Evolutionary conservation across 2,329 filamentous ascomycete species (phyloP).

Genomic region (Diaporthe aspalathi): DNA sequence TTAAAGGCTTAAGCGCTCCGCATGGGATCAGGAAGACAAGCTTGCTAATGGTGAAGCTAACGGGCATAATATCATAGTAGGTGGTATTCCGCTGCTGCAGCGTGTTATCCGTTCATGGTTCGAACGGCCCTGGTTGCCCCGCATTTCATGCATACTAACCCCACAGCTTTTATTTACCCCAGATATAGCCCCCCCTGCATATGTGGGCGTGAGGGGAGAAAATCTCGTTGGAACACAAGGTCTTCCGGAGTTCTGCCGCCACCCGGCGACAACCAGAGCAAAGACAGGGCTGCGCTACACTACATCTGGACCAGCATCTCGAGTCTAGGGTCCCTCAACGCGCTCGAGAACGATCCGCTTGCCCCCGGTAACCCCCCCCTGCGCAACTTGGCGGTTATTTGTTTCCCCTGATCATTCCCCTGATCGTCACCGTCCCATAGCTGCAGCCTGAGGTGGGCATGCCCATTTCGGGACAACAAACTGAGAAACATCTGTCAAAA

Average conservation of each 20-base stretch:
- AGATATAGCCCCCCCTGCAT: background rate
- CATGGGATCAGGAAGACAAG: background rate
- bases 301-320: slow-evolving; percentile 10
- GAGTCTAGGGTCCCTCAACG: background rate
- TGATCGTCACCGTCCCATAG: background rate
- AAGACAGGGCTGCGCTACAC: background rate
- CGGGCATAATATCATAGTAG: background rate
- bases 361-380: background rate
- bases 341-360: background rate
- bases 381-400: slow-evolving; percentile 17
- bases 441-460: background rate
- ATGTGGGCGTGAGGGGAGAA: background rate
- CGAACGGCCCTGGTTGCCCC: background rate
- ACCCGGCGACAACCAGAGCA: background rate
- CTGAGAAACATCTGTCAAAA: background rate
- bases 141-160: slow-evolving; percentile 8
- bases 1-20: background rate
- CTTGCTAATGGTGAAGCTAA: too few species aligned
- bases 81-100: too few species aligned
- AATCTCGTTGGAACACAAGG: background rate
- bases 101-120: slow-evolving; percentile 12
- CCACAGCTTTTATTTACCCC: slow-evolving; percentile 8
- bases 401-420: slow-evolving; percentile 25
- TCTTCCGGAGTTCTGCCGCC: background rate
- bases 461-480: slow-evolving; percentile 10